Base-by-base conservation (phyloP, 345 rosid genomes). In the Noccaea caerulescens region DNA sequence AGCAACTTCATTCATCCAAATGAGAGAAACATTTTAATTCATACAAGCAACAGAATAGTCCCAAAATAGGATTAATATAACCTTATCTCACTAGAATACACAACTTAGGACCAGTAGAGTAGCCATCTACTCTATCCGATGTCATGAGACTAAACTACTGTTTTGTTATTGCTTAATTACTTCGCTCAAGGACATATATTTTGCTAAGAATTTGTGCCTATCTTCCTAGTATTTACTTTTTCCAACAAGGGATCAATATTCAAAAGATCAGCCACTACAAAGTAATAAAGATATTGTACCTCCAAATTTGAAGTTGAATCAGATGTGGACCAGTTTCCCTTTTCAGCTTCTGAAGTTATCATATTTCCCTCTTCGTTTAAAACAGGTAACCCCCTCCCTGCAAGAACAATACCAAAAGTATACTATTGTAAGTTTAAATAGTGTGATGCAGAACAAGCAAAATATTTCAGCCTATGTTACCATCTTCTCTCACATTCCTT, bases 301-400 rank as follows among this genome's bases (percentile, higher is more conserved):
- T 89, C 96, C 8, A 82, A 59, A 77, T 83, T 80, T 51, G 87
- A 84, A 32, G 82, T 8, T 36, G 82, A 69, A 72, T 89, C 89
- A 4, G 81, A 68, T 5, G 67, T 70, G n/a, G 73, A 69, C 89
- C 85, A 85, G 71, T 61, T 81, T 61, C 88, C 94, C 80, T 76
- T 85, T 57, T 82, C 84, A 63, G 82, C 80, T 38, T 88, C 92
- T 10, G 62, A 4, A 2, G 85, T 66, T 37, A 88, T 82, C 81
- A 89, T 65, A 74, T 76, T 84, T 62, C 95, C 96, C 68, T 91
- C 95, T 77, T 94, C 99, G 63, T 91, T 91, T 61, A 94, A 79
- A 57, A 91, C 76, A 55, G 96, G 99, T 77, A 91, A 81, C 53
- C 91, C 95, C 80, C 87, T 79, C 51, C 88, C 98, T 93, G 67